Evolutionary conservation across 768 basidiomycete species (phyloP).

Genomic region (Hebeloma cylindrosporum): DNA sequence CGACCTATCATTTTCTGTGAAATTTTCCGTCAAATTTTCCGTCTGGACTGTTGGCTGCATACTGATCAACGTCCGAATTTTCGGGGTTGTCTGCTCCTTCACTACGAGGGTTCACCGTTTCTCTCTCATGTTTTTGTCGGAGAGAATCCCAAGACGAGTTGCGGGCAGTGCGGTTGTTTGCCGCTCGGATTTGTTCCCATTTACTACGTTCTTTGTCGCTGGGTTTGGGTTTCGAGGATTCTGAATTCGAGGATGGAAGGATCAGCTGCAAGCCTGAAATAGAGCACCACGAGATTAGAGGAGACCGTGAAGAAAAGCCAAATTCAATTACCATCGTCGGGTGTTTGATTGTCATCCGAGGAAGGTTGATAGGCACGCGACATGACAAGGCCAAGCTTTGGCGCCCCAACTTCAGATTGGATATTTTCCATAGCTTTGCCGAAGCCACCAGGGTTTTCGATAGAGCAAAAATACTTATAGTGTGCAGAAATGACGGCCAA

Average conservation of each 20-base stretch:
- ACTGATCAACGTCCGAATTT: conserved; percentile 7
- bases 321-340: conserved; percentile 8
- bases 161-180: conserved; percentile 40
- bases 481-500: conserved; percentile 30
- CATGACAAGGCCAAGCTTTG: conserved; percentile 14
- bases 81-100: background rate
- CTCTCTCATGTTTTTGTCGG: conserved; percentile 55
- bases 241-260: conserved; percentile 11
- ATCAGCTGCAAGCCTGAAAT: conserved; percentile 12
- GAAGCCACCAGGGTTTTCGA: conserved; percentile 42
- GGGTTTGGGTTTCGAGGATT: conserved; percentile 3
- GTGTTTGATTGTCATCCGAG: conserved; percentile 9
- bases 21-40: too few species aligned
- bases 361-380: conserved; percentile 20
- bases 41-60: conserved; percentile 1
- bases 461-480: conserved; percentile 35
- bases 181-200: conserved; percentile 70
- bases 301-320: background rate
- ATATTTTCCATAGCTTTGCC: conserved; percentile 42
- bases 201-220: conserved; percentile 31
- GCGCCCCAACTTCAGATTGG: conserved; percentile 42
- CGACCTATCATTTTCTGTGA: too few species aligned
- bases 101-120: conserved; percentile 23
- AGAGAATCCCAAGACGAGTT: conserved; percentile 69
- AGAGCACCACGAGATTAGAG: background rate